These are phyloP conservation scores for Mariannaea sp. DNA, from an alignment of 2,329 filamentous ascomycete species.

Conservation along the genomic window DNA sequence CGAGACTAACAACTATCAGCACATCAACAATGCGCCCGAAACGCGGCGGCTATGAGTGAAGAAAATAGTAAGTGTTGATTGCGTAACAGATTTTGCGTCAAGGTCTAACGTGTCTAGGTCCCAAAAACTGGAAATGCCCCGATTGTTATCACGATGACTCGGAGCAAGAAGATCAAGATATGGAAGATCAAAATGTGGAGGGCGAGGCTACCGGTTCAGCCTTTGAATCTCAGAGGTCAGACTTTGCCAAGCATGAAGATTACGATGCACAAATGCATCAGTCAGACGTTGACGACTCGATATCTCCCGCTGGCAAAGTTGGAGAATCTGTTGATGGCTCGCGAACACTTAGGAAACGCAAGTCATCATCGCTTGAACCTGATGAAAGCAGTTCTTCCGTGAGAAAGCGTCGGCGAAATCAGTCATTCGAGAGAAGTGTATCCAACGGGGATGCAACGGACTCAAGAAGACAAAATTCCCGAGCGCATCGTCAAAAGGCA, in stretches of 20 bases:
- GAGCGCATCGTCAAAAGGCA: slow-evolving; percentile 62
- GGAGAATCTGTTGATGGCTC: slow-evolving; percentile 59
- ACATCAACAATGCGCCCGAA: slow-evolving; percentile 86
- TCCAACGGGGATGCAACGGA: slow-evolving; percentile 44
- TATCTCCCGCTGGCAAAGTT: slow-evolving; percentile 16
- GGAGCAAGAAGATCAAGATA: slow-evolving; percentile 40
- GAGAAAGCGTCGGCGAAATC: slow-evolving; percentile 59
- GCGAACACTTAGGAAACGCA: slow-evolving; percentile 80
- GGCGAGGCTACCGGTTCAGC: slow-evolving; percentile 30
- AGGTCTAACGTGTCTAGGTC: slow-evolving; percentile 39
- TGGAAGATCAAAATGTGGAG: slow-evolving; percentile 24
- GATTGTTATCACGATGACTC: slow-evolving; percentile 49
- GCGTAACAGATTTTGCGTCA: not conserved
- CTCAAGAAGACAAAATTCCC: slow-evolving; percentile 47
- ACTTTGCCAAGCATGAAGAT: slow-evolving; percentile 15
- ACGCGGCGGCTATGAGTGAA: slow-evolving; percentile 53
- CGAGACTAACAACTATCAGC: slow-evolving; percentile 62
- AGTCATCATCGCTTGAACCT: slow-evolving; percentile 72
- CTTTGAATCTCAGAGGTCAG: slow-evolving; percentile 37
- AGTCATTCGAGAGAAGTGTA: slow-evolving; percentile 49
- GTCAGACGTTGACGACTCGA: slow-evolving; percentile 18
- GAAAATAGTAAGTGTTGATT: slow-evolving; percentile 38
- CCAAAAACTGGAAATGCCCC: slow-evolving; percentile 56
- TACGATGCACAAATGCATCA: slow-evolving; percentile 15
- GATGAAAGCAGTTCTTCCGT: slow-evolving; percentile 59